Evolutionary conservation across 2,329 filamentous ascomycete species (phyloP), one percentile per base, ranked within the genome.

Genomic region (Xylaria multiplex): DNA sequence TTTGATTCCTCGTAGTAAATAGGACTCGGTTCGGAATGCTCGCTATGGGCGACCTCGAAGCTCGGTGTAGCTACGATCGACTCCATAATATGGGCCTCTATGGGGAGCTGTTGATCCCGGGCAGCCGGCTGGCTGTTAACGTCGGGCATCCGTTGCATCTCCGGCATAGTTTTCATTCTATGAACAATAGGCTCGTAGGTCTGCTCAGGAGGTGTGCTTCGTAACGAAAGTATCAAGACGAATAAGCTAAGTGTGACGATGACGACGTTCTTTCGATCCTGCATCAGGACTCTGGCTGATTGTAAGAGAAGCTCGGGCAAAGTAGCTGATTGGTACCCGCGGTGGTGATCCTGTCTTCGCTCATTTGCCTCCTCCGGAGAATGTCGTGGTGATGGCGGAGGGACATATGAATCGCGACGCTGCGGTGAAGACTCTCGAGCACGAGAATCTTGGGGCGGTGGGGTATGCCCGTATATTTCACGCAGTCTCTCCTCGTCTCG

Each of bases 231-330:
- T 32, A 86, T 62, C 14, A 88, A 70, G 2, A 88, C 81, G n/a
- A 90, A 73, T 2, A 85, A 64, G 61, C 84, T 83, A 57, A 90
- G 77, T 0, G 86, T 72, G 5, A 81, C 79, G 30, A 90, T 89
- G n/a, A 82, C 77, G 9, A 89, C 74, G 62, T 90, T 90, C 78
- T 85, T 88, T 64, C 81, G 81, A 70, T 90, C 88, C 53, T 83
- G 81, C 71, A 90, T 72, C 19, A 86, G 75, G 7, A 90, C 83
- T 37, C 82, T 81, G 57, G 80, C 78, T 0, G 86, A 85, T 68
- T 87, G 84, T 8, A 86, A 70, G 0, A 90, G 72, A 8, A 90
- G 78, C 66, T 88, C 83, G 0, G 81, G 78, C 11, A 90, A 79
- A 1, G 84, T 85, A 0, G 85, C 84, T 9, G 77, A 77, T 65